Percentiles rank a stretch among this genome's conserved stretches.
Conservation (phyloP, 768 basidiomycete genomes). For the Suillus cothurnatus region DNA sequence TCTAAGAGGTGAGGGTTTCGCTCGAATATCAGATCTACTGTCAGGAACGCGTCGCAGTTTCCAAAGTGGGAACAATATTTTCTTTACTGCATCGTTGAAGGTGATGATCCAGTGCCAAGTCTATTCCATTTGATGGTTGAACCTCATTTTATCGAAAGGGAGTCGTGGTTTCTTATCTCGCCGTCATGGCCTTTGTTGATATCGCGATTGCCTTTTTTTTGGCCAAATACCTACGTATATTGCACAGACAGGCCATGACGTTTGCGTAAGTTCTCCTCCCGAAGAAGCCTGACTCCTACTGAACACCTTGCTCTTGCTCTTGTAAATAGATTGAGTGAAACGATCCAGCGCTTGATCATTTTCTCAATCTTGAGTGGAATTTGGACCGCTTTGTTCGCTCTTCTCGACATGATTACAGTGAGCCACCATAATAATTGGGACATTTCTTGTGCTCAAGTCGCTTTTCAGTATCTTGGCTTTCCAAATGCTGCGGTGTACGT, state of each 20-base stretch:
- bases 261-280: background rate
- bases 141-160: background rate
- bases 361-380: background rate
- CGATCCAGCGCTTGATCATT: background rate
- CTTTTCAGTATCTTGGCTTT: constrained; percentile 7
- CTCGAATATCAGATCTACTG: background rate
- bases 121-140: background rate
- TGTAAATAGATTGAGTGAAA: background rate
- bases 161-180: constrained; percentile 1
- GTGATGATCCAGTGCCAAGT: background rate
- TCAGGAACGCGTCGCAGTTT: background rate
- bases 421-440: background rate
- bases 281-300: background rate
- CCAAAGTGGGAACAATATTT: background rate
- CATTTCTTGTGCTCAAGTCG: background rate
- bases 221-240: background rate
- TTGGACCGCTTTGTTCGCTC: background rate
- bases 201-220: background rate
- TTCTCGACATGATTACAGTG: constrained; percentile 1
- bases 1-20: background rate
- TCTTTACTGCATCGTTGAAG: background rate
- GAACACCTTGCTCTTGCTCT: background rate
- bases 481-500: constrained; percentile 25
- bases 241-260: background rate
- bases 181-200: background rate